Base-by-base conservation (phyloP, 768 basidiomycete genomes). In the Podaxis pistillaris region DNA sequence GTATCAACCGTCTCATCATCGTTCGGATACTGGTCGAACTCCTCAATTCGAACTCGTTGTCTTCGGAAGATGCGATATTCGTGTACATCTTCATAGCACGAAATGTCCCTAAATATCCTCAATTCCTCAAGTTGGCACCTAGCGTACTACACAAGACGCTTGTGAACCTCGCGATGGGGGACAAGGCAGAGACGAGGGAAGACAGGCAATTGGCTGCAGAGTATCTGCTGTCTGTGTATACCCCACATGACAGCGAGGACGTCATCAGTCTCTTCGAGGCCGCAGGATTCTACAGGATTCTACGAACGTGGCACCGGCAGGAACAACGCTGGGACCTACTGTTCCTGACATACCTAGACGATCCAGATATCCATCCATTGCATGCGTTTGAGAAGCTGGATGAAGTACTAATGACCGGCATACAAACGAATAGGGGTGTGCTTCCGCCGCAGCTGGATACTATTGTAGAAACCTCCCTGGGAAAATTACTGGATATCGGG, bases 141-240 rank as follows among this genome's bases (percentile, higher is more conserved):
- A 87, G 83, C 63, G 78, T 83, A 3, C 79, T 95, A 17, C 89
- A 94, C 68, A 80, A 77, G 44, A 86, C 98, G 68, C 84, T 99
- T 54, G 79, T 90, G 62, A 84, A 84, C 5, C 86, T 99, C 12
- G 86, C 93, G 0, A 79, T 84, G 63, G 93, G 95, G 70, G 70
- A 79, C 0, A 93, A 96, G 71, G 74, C 78, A 15, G 85, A 83
- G 69, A 97, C 93, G 0, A 83, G 89, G 26, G 96, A 98, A 70
- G 97, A 98, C 74, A 87, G 97, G 13, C 94, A 99, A 70, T 82
- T 99, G 5, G 97, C 97, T 0, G 87, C 89, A 7, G 97, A 99
- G 75, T 97, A 89, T 72, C 85, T 99, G 36, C 81, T 98, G 17
- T 99, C 97, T 1, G 85, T 84, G 0, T 98, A 97, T 72, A 93